Evolutionary conservation across 305 asterid species (phyloP), one percentile per base, ranked within the genome.

Genomic region (Coffea humblotiana): DNA sequence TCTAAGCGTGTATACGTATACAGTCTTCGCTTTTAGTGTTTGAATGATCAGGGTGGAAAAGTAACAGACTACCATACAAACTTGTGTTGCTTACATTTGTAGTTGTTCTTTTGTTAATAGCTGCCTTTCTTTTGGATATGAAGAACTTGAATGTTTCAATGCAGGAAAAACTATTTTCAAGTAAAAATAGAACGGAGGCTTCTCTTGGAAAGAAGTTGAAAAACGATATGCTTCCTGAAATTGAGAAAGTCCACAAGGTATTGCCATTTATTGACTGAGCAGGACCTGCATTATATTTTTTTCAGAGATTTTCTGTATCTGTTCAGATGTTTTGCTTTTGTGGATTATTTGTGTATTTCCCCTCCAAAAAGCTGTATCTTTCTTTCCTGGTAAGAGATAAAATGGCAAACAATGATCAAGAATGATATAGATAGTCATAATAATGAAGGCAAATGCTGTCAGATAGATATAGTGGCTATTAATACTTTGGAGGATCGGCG

Each of bases 231-330:
- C 97, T 96, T 85, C 92, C 94, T 72, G 99, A 94, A 86, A 90
- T 96, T 77, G 99, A 96, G 91, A 94, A 87, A 84, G 94, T 90
- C 85, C 96, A 96, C 84, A 96, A 93, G 98, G 99, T 96, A 82
- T 75, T 43, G 21, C 47, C n/a, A 76, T 78, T 79, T 67, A 27
- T 65, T 65, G 70, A 29, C 43, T 27, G 70, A 65, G 8, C 8
- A 12, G 27, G 43, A 48, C n/a, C 52, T 49, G 51, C 49, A 10
- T 7, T 49, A 56, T 64, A 65, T 35, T 9, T 27, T 48, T 48
- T 66, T 77, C 10, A 25, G 49, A 29, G 27, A 13, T 65, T 65
- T 66, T 47, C 1, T 49, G 51, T 11, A 49, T 77, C 49, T 14
- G 6, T 48, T 25, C 29, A 27, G 51, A 47, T 1, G 27, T 15